Conservation (phyloP, 78 protist genomes). For the Polysphondylium violaceum region DNA sequence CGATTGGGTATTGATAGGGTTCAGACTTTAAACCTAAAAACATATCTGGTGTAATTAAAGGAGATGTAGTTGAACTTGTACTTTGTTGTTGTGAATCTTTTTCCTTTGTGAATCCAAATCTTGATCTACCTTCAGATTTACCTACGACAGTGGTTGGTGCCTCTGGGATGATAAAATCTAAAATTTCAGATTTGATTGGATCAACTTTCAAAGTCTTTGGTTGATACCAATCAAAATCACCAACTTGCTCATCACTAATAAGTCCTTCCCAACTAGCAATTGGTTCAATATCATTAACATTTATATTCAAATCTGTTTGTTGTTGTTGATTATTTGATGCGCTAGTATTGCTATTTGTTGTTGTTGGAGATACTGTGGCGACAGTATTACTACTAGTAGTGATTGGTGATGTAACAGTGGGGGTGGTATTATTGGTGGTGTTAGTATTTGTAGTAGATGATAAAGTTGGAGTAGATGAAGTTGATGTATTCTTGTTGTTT, state of each 20-base stretch:
- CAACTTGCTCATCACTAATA: slow-evolving; percentile 46
- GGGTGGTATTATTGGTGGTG: background rate
- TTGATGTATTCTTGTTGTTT: background rate
- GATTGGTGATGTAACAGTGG: background rate
- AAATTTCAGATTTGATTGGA: background rate
- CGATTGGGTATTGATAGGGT: background rate
- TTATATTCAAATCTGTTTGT: slow-evolving; percentile 10
- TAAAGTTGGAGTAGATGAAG: slow-evolving; percentile 20
- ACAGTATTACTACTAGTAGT: slow-evolving; percentile 1
- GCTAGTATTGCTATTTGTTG: background rate
- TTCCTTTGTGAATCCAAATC: slow-evolving; percentile 73
- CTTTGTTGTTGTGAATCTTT: background rate
- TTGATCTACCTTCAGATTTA: slow-evolving; percentile 8
- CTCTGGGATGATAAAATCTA: slow-evolving; percentile 6
- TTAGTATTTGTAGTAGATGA: background rate
- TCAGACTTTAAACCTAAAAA: slow-evolving; percentile 40
- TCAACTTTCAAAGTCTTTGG: slow-evolving; percentile 5
- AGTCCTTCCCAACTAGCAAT: slow-evolving; percentile 62
- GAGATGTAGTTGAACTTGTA: slow-evolving; percentile 5
- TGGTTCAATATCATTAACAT: slow-evolving; percentile 47
- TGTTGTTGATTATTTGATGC: background rate
- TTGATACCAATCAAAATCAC: slow-evolving; percentile 52
- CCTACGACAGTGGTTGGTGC: background rate
- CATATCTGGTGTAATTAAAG: slow-evolving; percentile 36
- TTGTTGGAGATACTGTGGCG: slow-evolving; percentile 5